phyloP scores from a whole-genome alignment of 768 basidiomycete genomes.

The Cystobasidium ongulense region DNA sequence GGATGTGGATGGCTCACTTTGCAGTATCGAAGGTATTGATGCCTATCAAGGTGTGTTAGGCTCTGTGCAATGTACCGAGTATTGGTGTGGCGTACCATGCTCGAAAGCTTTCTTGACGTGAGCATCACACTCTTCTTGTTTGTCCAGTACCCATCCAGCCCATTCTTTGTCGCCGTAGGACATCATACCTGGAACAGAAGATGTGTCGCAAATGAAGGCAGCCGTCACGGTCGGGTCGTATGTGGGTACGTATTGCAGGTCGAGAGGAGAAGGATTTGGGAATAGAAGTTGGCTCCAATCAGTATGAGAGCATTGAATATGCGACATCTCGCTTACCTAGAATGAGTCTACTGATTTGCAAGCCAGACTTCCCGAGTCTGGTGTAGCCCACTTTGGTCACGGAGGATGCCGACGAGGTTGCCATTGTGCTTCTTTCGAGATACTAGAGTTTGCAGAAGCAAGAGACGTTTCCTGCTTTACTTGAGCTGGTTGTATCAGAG shows the following conservation, averaged over 20 bases:
- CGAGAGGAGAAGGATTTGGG: neutral
- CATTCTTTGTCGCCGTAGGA: conserved; percentile 30
- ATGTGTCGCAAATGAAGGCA: neutral
- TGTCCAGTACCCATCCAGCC: conserved; percentile 37
- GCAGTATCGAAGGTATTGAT: conserved; percentile 43
- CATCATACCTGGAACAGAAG: conserved; percentile 32
- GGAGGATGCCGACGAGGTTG: neutral
- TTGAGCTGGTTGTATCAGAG: too few species aligned
- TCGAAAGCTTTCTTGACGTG: conserved; percentile 57
- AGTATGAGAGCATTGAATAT: neutral
- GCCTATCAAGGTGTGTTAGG: conserved; percentile 51
- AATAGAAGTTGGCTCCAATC: neutral
- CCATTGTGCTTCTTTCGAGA: neutral
- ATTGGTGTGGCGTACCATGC: conserved; percentile 46
- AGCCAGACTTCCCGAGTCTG: conserved; percentile 54
- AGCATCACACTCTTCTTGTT: conserved; percentile 52
- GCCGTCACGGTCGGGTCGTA: too few species aligned
- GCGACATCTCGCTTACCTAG: conserved; percentile 49
- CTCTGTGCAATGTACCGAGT: neutral
- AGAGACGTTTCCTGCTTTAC: too few species aligned
- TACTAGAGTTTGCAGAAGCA: too few species aligned
- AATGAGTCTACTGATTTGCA: conserved; percentile 60
- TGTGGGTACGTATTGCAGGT: neutral
- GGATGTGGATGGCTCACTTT: neutral
- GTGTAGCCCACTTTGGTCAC: conserved; percentile 34